These are phyloP conservation scores for Botrytis fabae DNA, from an alignment of 2,329 filamentous ascomycete species.

Conservation along the genomic window DNA sequence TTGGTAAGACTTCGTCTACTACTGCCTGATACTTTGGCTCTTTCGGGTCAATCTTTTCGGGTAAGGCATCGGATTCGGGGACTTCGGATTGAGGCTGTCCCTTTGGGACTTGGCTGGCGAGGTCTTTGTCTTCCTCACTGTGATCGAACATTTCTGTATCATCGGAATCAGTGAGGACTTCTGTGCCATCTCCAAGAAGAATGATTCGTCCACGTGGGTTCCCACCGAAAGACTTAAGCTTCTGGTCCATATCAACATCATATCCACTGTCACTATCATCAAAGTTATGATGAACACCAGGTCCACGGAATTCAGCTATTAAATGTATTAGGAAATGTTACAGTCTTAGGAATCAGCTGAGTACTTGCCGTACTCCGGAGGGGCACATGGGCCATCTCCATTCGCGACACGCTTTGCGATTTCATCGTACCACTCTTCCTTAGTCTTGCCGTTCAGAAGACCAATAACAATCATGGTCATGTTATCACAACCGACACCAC, in stretches of 20 bases:
- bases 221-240: constrained; percentile 64
- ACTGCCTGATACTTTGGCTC: constrained; percentile 32
- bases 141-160: constrained; percentile 95
- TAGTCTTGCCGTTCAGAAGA: constrained; percentile 85
- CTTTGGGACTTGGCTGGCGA: constrained; percentile 80
- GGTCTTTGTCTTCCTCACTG: constrained; percentile 80
- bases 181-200: constrained; percentile 90
- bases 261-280: constrained; percentile 78
- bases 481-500: constrained; percentile 97
- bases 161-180: constrained; percentile 83
- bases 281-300: constrained; percentile 78
- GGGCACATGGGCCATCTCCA: constrained; percentile 96
- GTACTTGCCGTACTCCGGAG: constrained; percentile 91
- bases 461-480: constrained; percentile 97
- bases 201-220: constrained; percentile 82
- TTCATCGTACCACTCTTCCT: constrained; percentile 98
- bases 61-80: constrained; percentile 21
- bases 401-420: constrained; percentile 91
- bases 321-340: constrained; percentile 35
- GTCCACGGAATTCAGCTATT: constrained; percentile 80
- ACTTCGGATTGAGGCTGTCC: constrained; percentile 41
- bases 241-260: constrained; percentile 70
- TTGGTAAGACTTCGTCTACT: constrained; percentile 26
- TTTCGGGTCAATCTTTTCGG: constrained; percentile 29
- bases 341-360: constrained; percentile 24